Evolutionary conservation across 176 grass and related monocot species (phyloP), one percentile per base, ranked within the genome.

Genomic region (Hyparrhenia diplandra): DNA sequence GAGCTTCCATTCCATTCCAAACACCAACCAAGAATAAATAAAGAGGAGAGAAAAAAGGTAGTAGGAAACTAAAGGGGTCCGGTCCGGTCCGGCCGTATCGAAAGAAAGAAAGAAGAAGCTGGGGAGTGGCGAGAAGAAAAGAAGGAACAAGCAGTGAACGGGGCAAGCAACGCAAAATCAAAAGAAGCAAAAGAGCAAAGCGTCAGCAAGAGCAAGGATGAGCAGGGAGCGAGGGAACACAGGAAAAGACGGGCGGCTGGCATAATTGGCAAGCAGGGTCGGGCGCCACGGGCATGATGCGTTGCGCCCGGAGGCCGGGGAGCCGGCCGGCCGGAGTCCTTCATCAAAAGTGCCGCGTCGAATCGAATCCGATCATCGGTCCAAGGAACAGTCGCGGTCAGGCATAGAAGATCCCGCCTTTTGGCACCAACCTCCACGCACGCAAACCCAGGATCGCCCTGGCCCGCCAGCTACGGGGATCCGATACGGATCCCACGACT

Each of bases 311-410:
- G 64, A 36, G 3, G 32, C 8, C 17, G 64, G 17, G 32, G 32
- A 10, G 16, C 37, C 37, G 37, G n/a, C n/a, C n/a, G 36, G 8
- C 18, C 8, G 8, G 1, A 6, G n/a, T n/a, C n/a, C 10, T 71
- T 47, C 85, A 77, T 85, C 84, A 88, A 91, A 91, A 85, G 86
- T 16, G 32, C 72, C 60, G 37, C 58, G 88, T 90, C 88, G 88
- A 90, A 86, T 90, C 89, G 89, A 85, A 85, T 82, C 67, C 77
- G 83, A 95, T 90, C 90, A 90, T 95, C 87, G 82, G 88, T 96
- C 88, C 82, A 96, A 92, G 83, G 90, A 92, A 89, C 93, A 88
- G 89, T 90, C 85, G 87, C 77, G 80, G 87, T 89, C 66, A 83
- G 87, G 83, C 90, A 87, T 82, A 74, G 85, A 90, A 92, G 85